Base-by-base conservation (phyloP, 176 grass and related monocot genomes). In the Phyllostachys edulis region DNA sequence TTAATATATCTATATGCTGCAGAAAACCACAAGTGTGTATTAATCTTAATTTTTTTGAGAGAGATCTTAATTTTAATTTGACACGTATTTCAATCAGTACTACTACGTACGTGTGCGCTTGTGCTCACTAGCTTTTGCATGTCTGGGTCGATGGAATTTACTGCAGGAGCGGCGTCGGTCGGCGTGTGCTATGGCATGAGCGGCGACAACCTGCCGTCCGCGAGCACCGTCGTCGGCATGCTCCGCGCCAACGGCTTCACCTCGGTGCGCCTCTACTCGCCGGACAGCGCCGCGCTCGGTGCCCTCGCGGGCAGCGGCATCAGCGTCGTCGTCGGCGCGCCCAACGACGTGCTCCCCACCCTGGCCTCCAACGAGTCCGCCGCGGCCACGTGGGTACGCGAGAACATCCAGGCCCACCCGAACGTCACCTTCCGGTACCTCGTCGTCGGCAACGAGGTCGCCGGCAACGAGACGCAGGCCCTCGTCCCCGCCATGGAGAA, bases 401-500 rank as follows among this genome's bases (percentile, higher is more conserved):
- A 10, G 14, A 86, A 90, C 36, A 79, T 90, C 38, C 49, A 49
- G 18, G 73, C 84, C 15, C 61, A 86, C 73, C 66, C 88, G 2
- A 29, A 18, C 1, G 88, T 90, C 6, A 2, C 73, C 9, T 90
- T 90, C 77, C 71, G 70, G 21, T 93, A 88, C 75, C 5, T 92
- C 57, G 68, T 56, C 32, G 63, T 92, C 10, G 86, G 86, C n/a
- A 89, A 89, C 57, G 78, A 92, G 75, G 80, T 89, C 21, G 73
- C 86, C 27, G 90, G 78, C 9, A 59, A 20, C 23, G 52, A 66
- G 0, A 67, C 86, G 13, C 41, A 44, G 69, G 50, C 54, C 66
- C 55, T 92, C 18, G 82, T 92, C 67, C 86, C 90, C 2, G 90
- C 90, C 15, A 89, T 92, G 90, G 86, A 69, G 39, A 75, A 92